Evolutionary conservation across 306 rosid species (phyloP), one percentile per base, ranked within the genome.

Genomic region (Malus sylvestris): DNA sequence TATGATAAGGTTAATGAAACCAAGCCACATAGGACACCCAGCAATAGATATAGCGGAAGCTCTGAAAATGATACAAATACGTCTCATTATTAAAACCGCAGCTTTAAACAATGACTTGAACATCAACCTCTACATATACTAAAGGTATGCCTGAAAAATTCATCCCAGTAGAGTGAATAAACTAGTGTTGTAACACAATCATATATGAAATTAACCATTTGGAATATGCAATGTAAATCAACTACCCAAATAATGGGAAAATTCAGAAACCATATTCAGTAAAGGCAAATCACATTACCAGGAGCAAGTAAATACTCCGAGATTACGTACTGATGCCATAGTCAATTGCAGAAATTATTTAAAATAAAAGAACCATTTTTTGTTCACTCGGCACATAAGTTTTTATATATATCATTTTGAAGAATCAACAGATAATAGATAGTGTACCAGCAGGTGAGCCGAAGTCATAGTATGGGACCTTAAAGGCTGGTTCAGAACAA

Each of bases 1-100:
- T 87, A 80, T 78, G 98, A 90, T 51, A 94, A 89, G 78, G 88
- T 78, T 85, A 90, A 78, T 23, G 98, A 94, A 33, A 94, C 96
- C 76, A 92, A 73, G 77, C 97, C 97, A 77, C 97, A 92, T 55
- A 94, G 83, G 76, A 89, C 66, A 70, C 98, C 98, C 83, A 92
- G 82, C 86, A 94, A 81, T n/a, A 90, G 89, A 85, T 94, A 94
- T 49, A 94, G 86, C n/a, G 98, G 97, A 65, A 94, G 96, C 89
- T 94, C 98, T 92, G 96, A 86, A 89, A 88, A 89, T 60, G 83
- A 81, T 82, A 77, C 55, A 73, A 87, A 87, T 68, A 88, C 16
- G 73, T 78, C 77, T 82, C 69, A 79, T 40, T 76, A 42, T 81
- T 67, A 82, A 86, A 32, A 67, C 60, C 38, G 51, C 71, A 68